These are phyloP conservation scores for Sinapis alba DNA, from an alignment of 441 rosid genomes.

Conservation along the genomic window DNA sequence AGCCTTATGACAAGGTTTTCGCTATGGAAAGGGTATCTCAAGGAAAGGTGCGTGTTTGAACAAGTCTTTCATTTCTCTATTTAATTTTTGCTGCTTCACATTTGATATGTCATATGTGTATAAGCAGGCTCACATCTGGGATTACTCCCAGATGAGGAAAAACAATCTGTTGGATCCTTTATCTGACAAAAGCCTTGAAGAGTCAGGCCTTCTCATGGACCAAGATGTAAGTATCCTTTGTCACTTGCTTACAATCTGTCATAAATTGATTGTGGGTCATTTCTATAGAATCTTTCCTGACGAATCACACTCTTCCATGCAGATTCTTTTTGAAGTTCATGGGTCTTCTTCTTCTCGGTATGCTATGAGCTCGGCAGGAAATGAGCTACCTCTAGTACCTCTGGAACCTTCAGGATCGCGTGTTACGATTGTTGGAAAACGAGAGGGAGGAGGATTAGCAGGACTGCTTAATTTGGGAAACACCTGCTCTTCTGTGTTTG, in stretches of 20 bases:
- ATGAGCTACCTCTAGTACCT: constrained; percentile 68
- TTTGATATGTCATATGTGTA: constrained; percentile 24
- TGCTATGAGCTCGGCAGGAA: constrained; percentile 52
- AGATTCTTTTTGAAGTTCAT: constrained; percentile 67
- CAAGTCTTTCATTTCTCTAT: constrained; percentile 17
- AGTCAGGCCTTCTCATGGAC: constrained; percentile 79
- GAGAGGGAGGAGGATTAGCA: constrained; percentile 69
- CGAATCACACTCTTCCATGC: constrained; percentile 15
- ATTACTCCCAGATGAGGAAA: constrained; percentile 62
- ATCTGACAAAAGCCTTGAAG: constrained; percentile 56
- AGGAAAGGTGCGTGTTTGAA: constrained; percentile 54
- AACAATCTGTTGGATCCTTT: constrained; percentile 44
- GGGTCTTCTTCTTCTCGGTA: constrained; percentile 47
- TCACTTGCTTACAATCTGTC: not conserved
- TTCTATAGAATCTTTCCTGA: constrained; percentile 10
- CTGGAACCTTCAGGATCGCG: constrained; percentile 71
- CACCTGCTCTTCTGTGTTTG: constrained; percentile 72
- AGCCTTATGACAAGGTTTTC: constrained; percentile 71
- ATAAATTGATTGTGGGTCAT: too few species aligned
- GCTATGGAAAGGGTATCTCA: constrained; percentile 50
- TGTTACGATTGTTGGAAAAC: constrained; percentile 59
- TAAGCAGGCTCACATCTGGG: constrained; percentile 71
- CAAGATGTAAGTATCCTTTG: constrained; percentile 64
- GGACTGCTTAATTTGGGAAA: constrained; percentile 73
- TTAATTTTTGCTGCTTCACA: constrained; percentile 39